Base-by-base conservation (phyloP, 148 eudicot genomes). In the Diospyros kaki region DNA sequence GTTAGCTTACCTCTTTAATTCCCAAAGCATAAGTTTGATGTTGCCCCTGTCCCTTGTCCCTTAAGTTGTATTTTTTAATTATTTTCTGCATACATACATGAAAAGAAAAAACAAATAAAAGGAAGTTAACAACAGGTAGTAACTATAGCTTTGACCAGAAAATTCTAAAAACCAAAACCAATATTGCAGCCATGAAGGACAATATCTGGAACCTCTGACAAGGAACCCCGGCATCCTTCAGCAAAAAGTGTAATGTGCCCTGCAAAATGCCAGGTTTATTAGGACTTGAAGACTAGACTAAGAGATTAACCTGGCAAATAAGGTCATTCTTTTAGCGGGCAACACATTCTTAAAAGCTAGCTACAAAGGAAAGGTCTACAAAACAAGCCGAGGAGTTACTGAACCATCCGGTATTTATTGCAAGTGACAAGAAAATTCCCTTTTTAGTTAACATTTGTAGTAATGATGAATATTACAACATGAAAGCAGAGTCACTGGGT, bases 161-260 rank as follows among this genome's bases (percentile, higher is more conserved):
- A 61, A 40, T 2, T 13, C 28, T 9, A 7, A 42, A 52, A 48
- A 61, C 66, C 52, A 59, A 14, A 50, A 3, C 43, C 42, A 76
- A 71, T 46, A 43, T 39, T 56, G 54, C 54, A 39, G 58, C 66
- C 14, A 62, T 59, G 11, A 45, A 54, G 68, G 18, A 64, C 70
- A 56, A 44, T 55, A 73, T 75, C 9, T 76, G 81, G 79, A 75
- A 90, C 98, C 98, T 93, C 98, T 43, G 98, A 93, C 71, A 93
- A 80, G 76, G 98, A 93, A 67, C 98, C 98, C 78, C 98, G 90
- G 79, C 98, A 93, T 45, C 98, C 98, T 82, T 93, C 98, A 56
- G 90, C 95, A 76, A 93, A 81, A 78, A 93, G 93, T 45, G 86
- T 87, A 50, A 90, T 50, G 41, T 81, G 83, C 11, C 97, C 98